A percentile compares a stretch with the other conserved stretches of the same genome.
These are phyloP conservation scores for Sporobolomyces roseus DNA, from an alignment of 768 basidiomycete species.

Conservation along the genomic window DNA sequence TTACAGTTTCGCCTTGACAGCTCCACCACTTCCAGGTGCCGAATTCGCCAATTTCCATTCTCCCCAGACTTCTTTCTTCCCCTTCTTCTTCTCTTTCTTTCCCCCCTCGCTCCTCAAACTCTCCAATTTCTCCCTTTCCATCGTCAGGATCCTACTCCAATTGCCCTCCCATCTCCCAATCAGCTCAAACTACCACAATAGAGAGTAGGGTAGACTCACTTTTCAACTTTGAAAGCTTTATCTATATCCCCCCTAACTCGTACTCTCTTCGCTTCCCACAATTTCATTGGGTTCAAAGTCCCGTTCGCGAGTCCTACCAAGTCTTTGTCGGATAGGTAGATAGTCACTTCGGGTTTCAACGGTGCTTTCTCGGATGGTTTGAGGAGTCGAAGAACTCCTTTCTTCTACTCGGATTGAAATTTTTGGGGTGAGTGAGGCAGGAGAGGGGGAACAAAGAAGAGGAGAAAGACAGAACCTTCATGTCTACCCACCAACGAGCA, in stretches of 20 bases:
- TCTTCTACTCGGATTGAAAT: constrained; percentile 10
- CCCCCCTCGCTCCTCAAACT: constrained; percentile 1
- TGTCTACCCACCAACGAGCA: constrained; percentile 30
- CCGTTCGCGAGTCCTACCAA: constrained; percentile 35
- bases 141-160: constrained; percentile 23
- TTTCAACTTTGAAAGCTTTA: constrained; percentile 9
- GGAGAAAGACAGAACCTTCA: constrained; percentile 24
- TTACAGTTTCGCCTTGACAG: constrained; percentile 21
- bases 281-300: constrained; percentile 29
- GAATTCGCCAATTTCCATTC: neutral
- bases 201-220: neutral
- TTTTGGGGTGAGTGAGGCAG: neutral
- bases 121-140: constrained; percentile 31
- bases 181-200: too few relatives aligned
- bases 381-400: constrained; percentile 9
- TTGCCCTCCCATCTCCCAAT: too few relatives aligned
- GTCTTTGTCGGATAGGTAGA: constrained; percentile 21
- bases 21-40: neutral
- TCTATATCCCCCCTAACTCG: constrained; percentile 21
- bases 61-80: constrained; percentile 18
- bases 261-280: constrained; percentile 31
- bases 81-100: neutral
- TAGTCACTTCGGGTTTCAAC: constrained; percentile 24
- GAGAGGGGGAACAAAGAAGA: neutral
- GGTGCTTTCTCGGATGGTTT: constrained; percentile 17